These are phyloP conservation scores for Daedaleopsis nitida DNA, from an alignment of 768 basidiomycete genomes.

Conservation along the genomic window DNA sequence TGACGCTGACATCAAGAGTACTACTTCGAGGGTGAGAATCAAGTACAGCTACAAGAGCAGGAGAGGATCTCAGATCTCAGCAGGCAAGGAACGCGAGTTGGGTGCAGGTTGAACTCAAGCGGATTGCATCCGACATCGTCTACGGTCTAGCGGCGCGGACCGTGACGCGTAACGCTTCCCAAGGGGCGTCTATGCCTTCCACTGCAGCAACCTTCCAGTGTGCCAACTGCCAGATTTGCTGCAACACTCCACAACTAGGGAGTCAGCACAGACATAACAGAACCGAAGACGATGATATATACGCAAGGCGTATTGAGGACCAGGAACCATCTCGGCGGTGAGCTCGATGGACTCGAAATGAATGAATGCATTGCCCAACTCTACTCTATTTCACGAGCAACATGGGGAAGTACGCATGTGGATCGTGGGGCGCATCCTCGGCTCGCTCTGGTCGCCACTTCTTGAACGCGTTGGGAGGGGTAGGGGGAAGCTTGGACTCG, in stretches of 20 bases:
- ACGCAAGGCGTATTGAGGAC: neutral
- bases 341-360: neutral
- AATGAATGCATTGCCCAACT: conserved; percentile 8
- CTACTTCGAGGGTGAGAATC: too few species aligned
- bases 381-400: conserved; percentile 43
- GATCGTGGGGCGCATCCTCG: conserved; percentile 81
- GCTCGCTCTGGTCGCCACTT: conserved; percentile 76
- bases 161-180: neutral
- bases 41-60: too few species aligned
- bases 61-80: too few species aligned
- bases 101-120: neutral
- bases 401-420: conserved; percentile 86
- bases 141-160: too few species aligned
- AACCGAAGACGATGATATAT: neutral
- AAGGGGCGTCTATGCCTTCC: too few species aligned
- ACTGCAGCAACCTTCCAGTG: too few species aligned
- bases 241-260: neutral
- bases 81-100: too few species aligned
- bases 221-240: neutral
- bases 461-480: conserved; percentile 64
- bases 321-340: too few species aligned
- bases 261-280: neutral
- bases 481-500: conserved; percentile 70
- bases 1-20: conserved; percentile 11
- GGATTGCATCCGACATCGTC: too few species aligned